Conservation (phyloP, 306 rosid species). For the Cucurbita ficifolia region DNA sequence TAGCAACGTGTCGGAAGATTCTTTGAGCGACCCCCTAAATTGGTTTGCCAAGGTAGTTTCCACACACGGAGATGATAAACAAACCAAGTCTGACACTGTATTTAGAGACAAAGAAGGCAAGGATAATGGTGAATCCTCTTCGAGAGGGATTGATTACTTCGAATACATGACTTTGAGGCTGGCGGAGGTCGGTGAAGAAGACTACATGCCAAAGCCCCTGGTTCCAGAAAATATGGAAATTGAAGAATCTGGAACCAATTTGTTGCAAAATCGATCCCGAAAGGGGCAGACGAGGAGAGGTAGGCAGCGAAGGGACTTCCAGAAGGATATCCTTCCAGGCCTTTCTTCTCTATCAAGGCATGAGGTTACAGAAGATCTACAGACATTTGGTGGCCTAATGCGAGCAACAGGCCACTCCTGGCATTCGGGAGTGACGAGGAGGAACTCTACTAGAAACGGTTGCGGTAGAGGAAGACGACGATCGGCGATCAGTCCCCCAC, state of each 20-base stretch:
- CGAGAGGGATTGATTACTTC: slow-evolving; percentile 49
- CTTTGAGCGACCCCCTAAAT: slow-evolving; percentile 27
- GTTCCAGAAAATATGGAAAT: slow-evolving; percentile 54
- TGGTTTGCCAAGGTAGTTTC: slow-evolving; percentile 76
- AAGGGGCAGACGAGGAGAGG: slow-evolving; percentile 84
- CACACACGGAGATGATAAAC: slow-evolving; percentile 27
- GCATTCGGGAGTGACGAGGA: slow-evolving; percentile 70
- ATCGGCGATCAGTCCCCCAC: slow-evolving; percentile 31
- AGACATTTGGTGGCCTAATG: slow-evolving; percentile 89
- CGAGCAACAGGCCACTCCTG: slow-evolving; percentile 73
- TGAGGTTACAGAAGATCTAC: slow-evolving; percentile 96
- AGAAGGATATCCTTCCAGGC: slow-evolving; percentile 93
- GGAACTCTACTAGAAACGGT: slow-evolving; percentile 66
- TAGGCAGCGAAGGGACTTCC: slow-evolving; percentile 91
- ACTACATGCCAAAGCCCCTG: slow-evolving; percentile 85
- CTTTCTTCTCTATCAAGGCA: slow-evolving; percentile 77
- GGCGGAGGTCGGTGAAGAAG: slow-evolving; percentile 56
- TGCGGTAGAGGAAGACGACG: slow-evolving; percentile 71
- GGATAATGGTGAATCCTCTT: slow-evolving; percentile 18
- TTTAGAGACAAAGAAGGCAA: slow-evolving; percentile 12
- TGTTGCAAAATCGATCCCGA: slow-evolving; percentile 40
- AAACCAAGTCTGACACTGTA: slow-evolving; percentile 17
- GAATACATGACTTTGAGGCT: slow-evolving; percentile 66
- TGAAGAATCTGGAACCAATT: slow-evolving; percentile 49
- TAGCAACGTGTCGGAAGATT: slow-evolving; percentile 16